Conservation (phyloP, 495 filamentous ascomycete species). For the Lepraria neglecta region DNA sequence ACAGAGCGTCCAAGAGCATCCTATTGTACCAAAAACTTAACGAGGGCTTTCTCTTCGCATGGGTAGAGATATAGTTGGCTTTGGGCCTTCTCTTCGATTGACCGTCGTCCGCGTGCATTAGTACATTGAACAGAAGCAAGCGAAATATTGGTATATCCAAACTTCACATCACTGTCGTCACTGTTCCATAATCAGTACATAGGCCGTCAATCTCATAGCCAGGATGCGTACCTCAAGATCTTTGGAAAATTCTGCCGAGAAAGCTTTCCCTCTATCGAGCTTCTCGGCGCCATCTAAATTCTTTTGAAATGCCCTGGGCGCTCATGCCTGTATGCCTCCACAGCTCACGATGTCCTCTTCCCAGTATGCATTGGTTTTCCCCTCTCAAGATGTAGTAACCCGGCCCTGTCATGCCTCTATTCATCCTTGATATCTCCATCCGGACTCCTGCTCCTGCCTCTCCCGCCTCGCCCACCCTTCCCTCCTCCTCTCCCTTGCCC, state of each 20-base stretch:
- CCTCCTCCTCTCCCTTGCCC: constrained; percentile 46
- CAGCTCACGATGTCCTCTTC: neutral
- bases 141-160: neutral
- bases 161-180: neutral
- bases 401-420: neutral
- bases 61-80: constrained; percentile 31
- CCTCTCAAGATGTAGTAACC: neutral
- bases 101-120: constrained; percentile 24
- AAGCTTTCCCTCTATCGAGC: constrained; percentile 7
- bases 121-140: neutral
- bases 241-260: constrained; percentile 8
- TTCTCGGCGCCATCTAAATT: constrained; percentile 11
- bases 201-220: too few relatives aligned
- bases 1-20: constrained; percentile 29
- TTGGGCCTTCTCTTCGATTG: constrained; percentile 27
- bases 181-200: neutral
- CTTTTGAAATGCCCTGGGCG: neutral
- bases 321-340: neutral
- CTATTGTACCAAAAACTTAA: constrained; percentile 31
- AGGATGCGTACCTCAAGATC: neutral
- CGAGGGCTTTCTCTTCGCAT: constrained; percentile 32
- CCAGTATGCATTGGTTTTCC: too few relatives aligned
- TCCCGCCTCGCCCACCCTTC: constrained; percentile 46
- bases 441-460: constrained; percentile 51
- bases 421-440: constrained; percentile 27